A percentile compares a stretch with the other conserved stretches of the same genome.
Conservation (phyloP, 805 yeast genomes). For the Schizosaccharomyces cryophilus region DNA sequence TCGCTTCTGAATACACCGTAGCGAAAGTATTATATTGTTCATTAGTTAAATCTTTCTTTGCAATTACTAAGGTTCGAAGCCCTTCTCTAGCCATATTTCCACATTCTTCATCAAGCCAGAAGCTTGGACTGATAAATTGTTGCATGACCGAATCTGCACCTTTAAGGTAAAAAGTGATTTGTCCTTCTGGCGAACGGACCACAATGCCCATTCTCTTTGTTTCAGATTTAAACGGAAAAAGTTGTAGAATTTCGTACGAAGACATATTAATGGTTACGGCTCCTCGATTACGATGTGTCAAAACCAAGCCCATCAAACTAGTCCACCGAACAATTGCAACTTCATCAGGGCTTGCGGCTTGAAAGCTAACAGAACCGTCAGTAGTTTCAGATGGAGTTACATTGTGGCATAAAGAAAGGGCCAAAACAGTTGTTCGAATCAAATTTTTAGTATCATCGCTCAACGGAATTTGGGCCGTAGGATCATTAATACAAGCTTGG, state of each 20-base stretch:
- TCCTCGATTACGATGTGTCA: conserved; percentile 60
- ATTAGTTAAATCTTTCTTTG: conserved; percentile 42
- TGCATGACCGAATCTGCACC: conserved; percentile 95
- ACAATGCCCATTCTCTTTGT: conserved; percentile 90
- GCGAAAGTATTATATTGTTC: conserved; percentile 38
- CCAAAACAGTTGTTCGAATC: conserved; percentile 56
- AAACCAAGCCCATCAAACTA: conserved; percentile 57
- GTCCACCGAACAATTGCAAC: conserved; percentile 89
- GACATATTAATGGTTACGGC: conserved; percentile 45
- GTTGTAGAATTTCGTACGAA: conserved; percentile 31
- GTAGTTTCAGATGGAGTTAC: conserved; percentile 78
- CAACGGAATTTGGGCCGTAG: conserved; percentile 14
- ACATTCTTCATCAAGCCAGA: conserved; percentile 95
- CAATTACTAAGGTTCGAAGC: conserved; percentile 77
- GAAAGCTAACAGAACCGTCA: conserved; percentile 54
- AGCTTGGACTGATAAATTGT: conserved; percentile 56
- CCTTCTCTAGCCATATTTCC: conserved; percentile 98
- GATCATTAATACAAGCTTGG: conserved; percentile 23
- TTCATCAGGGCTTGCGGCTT: conserved; percentile 97
- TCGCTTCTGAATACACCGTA: conserved; percentile 42
- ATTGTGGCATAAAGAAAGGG: conserved; percentile 86
- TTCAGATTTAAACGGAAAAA: conserved; percentile 87
- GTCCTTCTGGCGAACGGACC: conserved; percentile 15
- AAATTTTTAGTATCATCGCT: conserved; percentile 16
- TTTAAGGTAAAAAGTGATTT: conserved; percentile 57